These are phyloP conservation scores for Arbutus unedo DNA, from an alignment of 148 eudicot genomes.

Conservation along the genomic window DNA sequence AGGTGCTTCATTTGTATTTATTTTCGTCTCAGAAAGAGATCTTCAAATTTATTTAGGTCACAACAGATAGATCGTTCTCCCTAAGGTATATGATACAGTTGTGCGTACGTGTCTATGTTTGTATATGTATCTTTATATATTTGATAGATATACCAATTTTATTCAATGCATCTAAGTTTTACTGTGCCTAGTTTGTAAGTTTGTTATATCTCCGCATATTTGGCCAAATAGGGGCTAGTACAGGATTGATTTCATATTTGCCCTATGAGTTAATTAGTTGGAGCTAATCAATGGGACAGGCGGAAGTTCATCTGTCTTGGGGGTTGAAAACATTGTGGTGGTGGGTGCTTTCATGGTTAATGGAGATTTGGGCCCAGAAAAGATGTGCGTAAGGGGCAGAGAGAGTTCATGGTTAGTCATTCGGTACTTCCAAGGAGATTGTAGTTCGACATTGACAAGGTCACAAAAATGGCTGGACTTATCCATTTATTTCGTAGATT, in stretches of 20 bases:
- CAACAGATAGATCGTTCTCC: not conserved
- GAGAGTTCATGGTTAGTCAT: too few relatives aligned
- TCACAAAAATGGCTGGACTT: too few relatives aligned
- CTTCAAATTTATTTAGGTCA: not conserved
- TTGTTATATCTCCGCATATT: not conserved
- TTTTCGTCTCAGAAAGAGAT: not conserved
- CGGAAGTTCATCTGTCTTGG: too few relatives aligned
- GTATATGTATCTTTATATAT: not conserved
- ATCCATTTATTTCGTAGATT: too few relatives aligned
- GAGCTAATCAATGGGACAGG: too few relatives aligned
- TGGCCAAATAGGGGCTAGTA: not conserved
- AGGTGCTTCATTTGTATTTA: conserved; percentile 1
- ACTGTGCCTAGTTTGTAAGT: not conserved
- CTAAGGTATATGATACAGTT: not conserved
- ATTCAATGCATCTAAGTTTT: not conserved
- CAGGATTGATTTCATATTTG: not conserved
- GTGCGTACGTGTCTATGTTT: not conserved
- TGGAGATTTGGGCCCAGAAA: too few relatives aligned
- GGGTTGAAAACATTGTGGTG: too few relatives aligned
- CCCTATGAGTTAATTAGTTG: not conserved
- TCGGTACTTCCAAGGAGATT: too few relatives aligned
- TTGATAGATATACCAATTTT: not conserved
- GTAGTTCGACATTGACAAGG: too few relatives aligned
- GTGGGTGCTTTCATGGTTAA: too few relatives aligned
- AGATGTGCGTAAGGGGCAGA: too few relatives aligned